A percentile compares a stretch with the other conserved stretches of the same genome.
These are phyloP conservation scores for Camellia oleifera DNA, from an alignment of 179 eudicot genomes.

Conservation along the genomic window DNA sequence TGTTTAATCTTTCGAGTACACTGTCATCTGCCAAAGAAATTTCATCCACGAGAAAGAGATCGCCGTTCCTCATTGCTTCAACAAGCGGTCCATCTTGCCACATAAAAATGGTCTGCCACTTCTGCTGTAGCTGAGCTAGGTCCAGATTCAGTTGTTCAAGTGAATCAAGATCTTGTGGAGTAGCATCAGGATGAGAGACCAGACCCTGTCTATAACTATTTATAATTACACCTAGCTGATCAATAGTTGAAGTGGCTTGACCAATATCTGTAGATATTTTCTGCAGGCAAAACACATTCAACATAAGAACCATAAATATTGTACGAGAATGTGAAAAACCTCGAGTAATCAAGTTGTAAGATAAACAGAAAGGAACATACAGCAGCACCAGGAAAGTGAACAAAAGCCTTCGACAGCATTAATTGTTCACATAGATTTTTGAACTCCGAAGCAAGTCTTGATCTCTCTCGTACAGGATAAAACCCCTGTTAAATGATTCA, in stretches of 20 bases:
- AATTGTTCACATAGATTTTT: slow-evolving; percentile 52
- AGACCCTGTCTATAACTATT: slow-evolving; percentile 44
- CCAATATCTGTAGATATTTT: slow-evolving; percentile 64
- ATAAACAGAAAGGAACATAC: slow-evolving; percentile 41
- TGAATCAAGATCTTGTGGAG: slow-evolving; percentile 44
- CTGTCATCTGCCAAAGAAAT: slow-evolving; percentile 99
- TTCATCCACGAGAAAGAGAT: slow-evolving; percentile 92
- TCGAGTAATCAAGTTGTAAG: not conserved
- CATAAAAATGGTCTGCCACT: slow-evolving; percentile 81
- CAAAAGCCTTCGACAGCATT: slow-evolving; percentile 46
- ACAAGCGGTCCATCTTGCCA: slow-evolving; percentile 99
- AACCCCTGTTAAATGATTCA: slow-evolving; percentile 60
- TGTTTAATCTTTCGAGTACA: slow-evolving; percentile 93
- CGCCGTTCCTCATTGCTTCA: slow-evolving; percentile 90
- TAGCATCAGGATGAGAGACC: slow-evolving; percentile 42
- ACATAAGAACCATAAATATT: not conserved
- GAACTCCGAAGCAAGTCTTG: slow-evolving; percentile 56
- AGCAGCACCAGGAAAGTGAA: slow-evolving; percentile 36
- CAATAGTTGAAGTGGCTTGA: slow-evolving; percentile 59
- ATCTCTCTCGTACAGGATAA: slow-evolving; percentile 89
- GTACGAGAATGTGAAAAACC: not conserved
- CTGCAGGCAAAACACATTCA: slow-evolving; percentile 40
- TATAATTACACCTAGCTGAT: slow-evolving; percentile 44
- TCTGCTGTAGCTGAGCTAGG: slow-evolving; percentile 55
- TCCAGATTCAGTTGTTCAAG: slow-evolving; percentile 40